phyloP scores from a whole-genome alignment of 805 yeast species.

The Hanseniaspora osmophila region DNA sequence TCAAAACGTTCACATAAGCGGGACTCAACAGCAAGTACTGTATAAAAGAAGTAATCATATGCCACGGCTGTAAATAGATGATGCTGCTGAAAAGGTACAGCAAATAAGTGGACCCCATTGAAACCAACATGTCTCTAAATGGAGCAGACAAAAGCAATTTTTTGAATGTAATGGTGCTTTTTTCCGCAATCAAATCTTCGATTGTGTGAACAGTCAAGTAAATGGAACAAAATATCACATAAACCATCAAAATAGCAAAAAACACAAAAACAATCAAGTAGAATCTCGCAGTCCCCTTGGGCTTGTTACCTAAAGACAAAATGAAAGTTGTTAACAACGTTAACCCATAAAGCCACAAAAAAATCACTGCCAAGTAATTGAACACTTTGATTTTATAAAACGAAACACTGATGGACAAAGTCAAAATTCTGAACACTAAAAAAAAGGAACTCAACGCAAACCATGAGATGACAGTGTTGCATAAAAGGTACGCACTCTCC shows the following conservation, averaged over 20 bases:
- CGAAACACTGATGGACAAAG: conserved; percentile 50
- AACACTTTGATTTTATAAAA: conserved; percentile 56
- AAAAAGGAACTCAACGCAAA: conserved; percentile 84
- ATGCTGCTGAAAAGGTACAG: conserved; percentile 69
- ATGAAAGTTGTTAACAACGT: conserved; percentile 77
- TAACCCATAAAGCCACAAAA: conserved; percentile 74
- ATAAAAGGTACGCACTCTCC: conserved; percentile 66
- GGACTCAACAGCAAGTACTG: conserved; percentile 82
- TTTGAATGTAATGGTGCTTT: conserved; percentile 23
- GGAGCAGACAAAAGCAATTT: conserved; percentile 48
- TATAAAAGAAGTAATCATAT: conserved; percentile 73
- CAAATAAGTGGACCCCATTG: conserved; percentile 70
- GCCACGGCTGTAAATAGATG: conserved; percentile 80
- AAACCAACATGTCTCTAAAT: conserved; percentile 78
- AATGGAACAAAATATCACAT: conserved; percentile 78
- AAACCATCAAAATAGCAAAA: conserved; percentile 80
- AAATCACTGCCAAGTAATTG: conserved; percentile 57
- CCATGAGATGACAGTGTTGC: conserved; percentile 75
- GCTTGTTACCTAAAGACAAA: conserved; percentile 84
- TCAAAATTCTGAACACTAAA: conserved; percentile 76
- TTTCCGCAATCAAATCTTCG: conserved; percentile 27
- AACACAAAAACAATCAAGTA: conserved; percentile 61
- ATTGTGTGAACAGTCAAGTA: conserved; percentile 66
- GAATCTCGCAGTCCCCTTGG: conserved; percentile 73
- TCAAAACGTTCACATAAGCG: conserved; percentile 77